These are phyloP conservation scores for Geotrichum siamense DNA, from an alignment of 1,139 yeast genomes.

Conservation along the genomic window DNA sequence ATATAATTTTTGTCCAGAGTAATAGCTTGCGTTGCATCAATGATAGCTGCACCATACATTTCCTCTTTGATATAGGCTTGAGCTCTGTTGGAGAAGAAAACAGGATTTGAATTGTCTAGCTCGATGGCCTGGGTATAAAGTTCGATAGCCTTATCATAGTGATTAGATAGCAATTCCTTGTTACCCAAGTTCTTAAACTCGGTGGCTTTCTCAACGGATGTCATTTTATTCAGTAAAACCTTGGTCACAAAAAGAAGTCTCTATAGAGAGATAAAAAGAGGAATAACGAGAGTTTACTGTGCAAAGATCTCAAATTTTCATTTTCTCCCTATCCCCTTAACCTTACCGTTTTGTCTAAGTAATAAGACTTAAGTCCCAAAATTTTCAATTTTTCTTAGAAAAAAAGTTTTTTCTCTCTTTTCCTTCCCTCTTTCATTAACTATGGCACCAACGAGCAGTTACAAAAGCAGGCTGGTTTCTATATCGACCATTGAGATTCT, in stretches of 20 bases:
- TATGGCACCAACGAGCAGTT: conserved; percentile 11
- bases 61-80: conserved; percentile 83
- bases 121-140: conserved; percentile 73
- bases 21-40: conserved; percentile 69
- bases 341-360: no score
- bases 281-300: no score
- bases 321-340: no score
- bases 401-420: conserved; percentile 3
- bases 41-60: conserved; percentile 75
- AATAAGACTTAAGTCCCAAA: not conserved
- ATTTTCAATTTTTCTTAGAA: not conserved
- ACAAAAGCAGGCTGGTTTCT: conserved; percentile 12
- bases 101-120: conserved; percentile 56
- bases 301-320: no score
- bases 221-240: no score
- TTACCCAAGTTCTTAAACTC: conserved; percentile 64
- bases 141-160: conserved; percentile 60
- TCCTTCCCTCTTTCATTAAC: conserved; percentile 6
- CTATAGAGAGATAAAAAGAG: no score
- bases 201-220: conserved; percentile 18
- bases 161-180: conserved; percentile 53
- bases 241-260: no score
- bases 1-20: conserved; percentile 57
- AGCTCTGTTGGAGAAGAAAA: conserved; percentile 81
- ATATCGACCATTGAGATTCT: not conserved